phyloP scores from a whole-genome alignment of 768 basidiomycete genomes.

The Boletus rubescentipes region DNA sequence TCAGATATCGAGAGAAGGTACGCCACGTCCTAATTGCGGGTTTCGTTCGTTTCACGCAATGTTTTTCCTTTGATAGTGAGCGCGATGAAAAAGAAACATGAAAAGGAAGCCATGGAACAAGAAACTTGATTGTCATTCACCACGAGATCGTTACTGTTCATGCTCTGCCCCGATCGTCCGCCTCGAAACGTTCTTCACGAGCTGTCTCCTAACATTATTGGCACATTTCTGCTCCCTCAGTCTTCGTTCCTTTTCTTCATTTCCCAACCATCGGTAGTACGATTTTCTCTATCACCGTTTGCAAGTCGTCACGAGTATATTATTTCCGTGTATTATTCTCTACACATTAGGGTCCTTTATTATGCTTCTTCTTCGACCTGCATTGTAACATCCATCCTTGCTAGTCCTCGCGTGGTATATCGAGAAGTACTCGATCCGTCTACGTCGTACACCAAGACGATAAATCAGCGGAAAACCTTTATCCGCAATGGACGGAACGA shows the following conservation, averaged over 20 bases:
- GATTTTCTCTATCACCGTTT: not conserved
- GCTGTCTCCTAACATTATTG: constrained; percentile 21
- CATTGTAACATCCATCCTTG: constrained; percentile 4
- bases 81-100: constrained; percentile 79
- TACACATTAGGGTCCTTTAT: constrained; percentile 18
- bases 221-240: not conserved
- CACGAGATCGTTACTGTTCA: not conserved
- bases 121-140: constrained; percentile 33
- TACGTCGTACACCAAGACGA: too few relatives aligned
- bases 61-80: constrained; percentile 51
- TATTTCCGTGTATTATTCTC: constrained; percentile 14
- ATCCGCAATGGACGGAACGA: too few relatives aligned
- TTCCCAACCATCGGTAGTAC: not conserved
- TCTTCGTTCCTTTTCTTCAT: not conserved
- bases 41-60: not conserved
- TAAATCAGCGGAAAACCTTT: too few relatives aligned
- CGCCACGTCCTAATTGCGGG: constrained; percentile 19
- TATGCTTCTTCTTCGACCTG: not conserved
- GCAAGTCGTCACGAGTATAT: constrained; percentile 8
- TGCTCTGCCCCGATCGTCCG: not conserved
- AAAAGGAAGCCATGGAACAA: constrained; percentile 68
- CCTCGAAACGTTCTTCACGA: not conserved
- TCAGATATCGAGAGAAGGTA: constrained; percentile 85
- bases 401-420: not conserved
- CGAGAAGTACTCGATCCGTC: too few relatives aligned